Conservation (phyloP, 1,284 basidiomycete genomes). For the Leccinum angustisporum region DNA sequence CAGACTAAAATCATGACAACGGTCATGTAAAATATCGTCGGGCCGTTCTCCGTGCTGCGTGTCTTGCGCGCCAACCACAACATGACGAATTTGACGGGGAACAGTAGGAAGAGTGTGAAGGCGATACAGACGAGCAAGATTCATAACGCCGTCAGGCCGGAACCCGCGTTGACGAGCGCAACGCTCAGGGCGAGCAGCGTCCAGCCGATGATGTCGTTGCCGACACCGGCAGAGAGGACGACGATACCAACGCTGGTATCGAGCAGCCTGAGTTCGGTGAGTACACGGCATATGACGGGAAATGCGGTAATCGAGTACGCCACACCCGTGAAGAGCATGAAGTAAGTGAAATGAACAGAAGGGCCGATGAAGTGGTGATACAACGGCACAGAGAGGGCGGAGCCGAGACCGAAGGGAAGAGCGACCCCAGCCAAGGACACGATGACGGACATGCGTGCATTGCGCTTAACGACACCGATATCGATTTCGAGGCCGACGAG, state of each 20-base stretch:
- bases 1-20: constrained; percentile 78
- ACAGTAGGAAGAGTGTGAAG: constrained; percentile 79
- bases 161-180: constrained; percentile 83
- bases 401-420: constrained; percentile 83
- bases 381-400: constrained; percentile 79
- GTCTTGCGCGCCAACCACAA: constrained; percentile 75
- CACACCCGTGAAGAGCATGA: constrained; percentile 92
- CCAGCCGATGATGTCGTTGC: constrained; percentile 85
- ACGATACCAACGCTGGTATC: constrained; percentile 93
- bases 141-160: constrained; percentile 76
- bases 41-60: constrained; percentile 78
- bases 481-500: constrained; percentile 90
- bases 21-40: constrained; percentile 79
- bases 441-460: constrained; percentile 62
- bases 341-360: constrained; percentile 75
- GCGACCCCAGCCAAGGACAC: constrained; percentile 68
- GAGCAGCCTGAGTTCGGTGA: constrained; percentile 80
- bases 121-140: constrained; percentile 80
- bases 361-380: constrained; percentile 74
- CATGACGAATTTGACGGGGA: constrained; percentile 65
- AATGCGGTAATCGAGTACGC: constrained; percentile 94
- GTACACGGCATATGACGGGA: constrained; percentile 87
- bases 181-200: constrained; percentile 81
- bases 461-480: constrained; percentile 72
- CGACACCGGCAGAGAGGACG: constrained; percentile 91